Evolutionary conservation across 2,329 filamentous ascomycete species (phyloP).

Genomic region (Monosporascus ibericus): DNA sequence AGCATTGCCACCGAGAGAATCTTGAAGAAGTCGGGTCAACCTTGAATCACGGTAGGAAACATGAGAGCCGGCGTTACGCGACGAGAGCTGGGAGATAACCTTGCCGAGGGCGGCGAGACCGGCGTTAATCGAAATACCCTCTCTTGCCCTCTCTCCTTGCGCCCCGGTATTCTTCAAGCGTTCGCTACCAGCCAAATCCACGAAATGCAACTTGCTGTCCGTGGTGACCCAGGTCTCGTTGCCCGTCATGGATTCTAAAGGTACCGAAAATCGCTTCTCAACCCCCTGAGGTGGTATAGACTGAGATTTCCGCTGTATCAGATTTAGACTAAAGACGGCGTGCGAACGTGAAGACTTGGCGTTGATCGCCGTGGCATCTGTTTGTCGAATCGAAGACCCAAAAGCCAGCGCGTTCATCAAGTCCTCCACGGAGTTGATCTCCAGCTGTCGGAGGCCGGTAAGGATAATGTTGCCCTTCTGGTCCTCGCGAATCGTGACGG

Average conservation of each 20-base stretch:
- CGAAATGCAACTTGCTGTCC: slow-evolving; percentile 98
- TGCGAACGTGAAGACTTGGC: slow-evolving; percentile 96
- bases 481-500: slow-evolving; percentile 91
- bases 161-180: slow-evolving; percentile 95
- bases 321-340: slow-evolving; percentile 91
- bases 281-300: slow-evolving; percentile 44
- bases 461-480: slow-evolving; percentile 89
- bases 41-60: slow-evolving; percentile 98
- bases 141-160: slow-evolving; percentile 86
- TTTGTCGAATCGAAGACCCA: slow-evolving; percentile 90
- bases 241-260: slow-evolving; percentile 70
- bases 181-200: slow-evolving; percentile 95
- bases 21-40: slow-evolving; percentile 88
- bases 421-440: slow-evolving; percentile 88
- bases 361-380: slow-evolving; percentile 94
- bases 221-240: slow-evolving; percentile 71
- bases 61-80: slow-evolving; percentile 77
- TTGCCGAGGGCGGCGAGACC: slow-evolving; percentile 92
- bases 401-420: slow-evolving; percentile 84
- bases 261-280: slow-evolving; percentile 84
- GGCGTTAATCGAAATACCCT: slow-evolving; percentile 97
- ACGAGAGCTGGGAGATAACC: slow-evolving; percentile 96
- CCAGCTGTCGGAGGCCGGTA: slow-evolving; percentile 80
- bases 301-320: slow-evolving; percentile 75
- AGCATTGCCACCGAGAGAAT: slow-evolving; percentile 92